These are phyloP conservation scores for Zasmidium angulare DNA, from an alignment of 2,329 filamentous ascomycete genomes.

Conservation along the genomic window DNA sequence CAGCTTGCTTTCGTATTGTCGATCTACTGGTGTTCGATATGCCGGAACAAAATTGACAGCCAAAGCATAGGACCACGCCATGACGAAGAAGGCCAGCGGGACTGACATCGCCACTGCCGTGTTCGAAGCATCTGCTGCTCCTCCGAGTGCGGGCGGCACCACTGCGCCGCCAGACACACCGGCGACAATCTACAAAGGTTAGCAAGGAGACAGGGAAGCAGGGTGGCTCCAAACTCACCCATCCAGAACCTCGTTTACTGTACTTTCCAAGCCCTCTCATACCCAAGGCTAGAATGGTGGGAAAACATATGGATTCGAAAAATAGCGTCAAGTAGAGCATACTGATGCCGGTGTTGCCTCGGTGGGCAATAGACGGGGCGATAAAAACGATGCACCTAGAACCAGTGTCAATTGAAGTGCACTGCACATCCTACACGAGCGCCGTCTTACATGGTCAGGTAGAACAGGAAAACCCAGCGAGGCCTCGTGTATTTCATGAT, in stretches of 20 bases:
- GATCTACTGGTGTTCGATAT: conserved; percentile 64
- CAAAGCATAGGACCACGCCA: conserved; percentile 47
- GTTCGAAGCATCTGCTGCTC: conserved; percentile 60
- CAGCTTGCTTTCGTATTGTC: conserved; percentile 48
- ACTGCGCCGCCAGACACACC: conserved; percentile 65
- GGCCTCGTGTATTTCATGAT: conserved; percentile 67
- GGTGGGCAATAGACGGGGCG: conserved; percentile 53
- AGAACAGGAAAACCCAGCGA: conserved; percentile 70
- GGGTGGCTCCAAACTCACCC: too few species aligned
- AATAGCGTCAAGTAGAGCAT: conserved; percentile 69
- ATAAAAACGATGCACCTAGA: conserved; percentile 55
- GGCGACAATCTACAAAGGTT: too few species aligned
- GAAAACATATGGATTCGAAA: conserved; percentile 80
- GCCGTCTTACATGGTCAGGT: conserved; percentile 50
- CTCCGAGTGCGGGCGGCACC: conserved; percentile 70
- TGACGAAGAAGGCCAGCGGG: conserved; percentile 50
- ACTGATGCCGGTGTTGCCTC: conserved; percentile 53
- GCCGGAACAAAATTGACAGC: conserved; percentile 63
- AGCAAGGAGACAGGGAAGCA: too few species aligned
- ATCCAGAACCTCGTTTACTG: conserved; percentile 73
- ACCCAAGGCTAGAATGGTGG: conserved; percentile 75
- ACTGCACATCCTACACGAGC: too few species aligned
- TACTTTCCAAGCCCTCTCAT: conserved; percentile 74
- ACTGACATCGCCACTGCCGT: conserved; percentile 22
- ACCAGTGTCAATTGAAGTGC: not conserved